Evolutionary conservation across 2,329 filamentous ascomycete species (phyloP), one percentile per base, ranked within the genome.

Genomic region (Cercospora brassicicola): DNA sequence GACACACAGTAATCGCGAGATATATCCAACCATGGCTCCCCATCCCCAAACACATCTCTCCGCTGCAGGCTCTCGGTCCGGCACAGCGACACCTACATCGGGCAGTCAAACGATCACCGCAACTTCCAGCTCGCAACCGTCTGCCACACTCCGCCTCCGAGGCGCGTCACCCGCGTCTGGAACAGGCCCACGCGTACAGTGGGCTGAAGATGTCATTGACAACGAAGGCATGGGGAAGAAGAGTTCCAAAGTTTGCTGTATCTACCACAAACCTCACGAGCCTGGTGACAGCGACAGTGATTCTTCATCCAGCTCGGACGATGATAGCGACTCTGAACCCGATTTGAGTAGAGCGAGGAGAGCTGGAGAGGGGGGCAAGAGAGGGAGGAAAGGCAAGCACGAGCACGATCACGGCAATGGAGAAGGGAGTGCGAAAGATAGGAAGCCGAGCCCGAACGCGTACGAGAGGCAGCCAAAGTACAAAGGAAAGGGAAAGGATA

Each of bases 241-340:
- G 83, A 94, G 89, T 72, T 96, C 92, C 18, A 99, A 99, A 88
- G 95, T 98, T n/a, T 99, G 95, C 86, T 99, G 95, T 80, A 99
- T 99, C 80, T 99, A 97, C 82, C 94, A 97, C 82, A 91, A 91
- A 69, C 90, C 93, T 6, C 91, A 90, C 73, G 87, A 85, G 10
- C 89, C 93, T 3, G 93, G 91, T 78, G 94, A 98, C 79, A 95
- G 91, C 33, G 93, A 90, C 72, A 88, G 89, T 72, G 88, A 90
- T 68, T 87, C 84, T 0, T 86, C 84, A 15, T 86, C 84, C 13
- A 89, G 88, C 7, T 83, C 83, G 6, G 84, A 85, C 33, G 78
- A 76, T 26, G 80, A 81, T 48, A 86, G 85, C 0, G 87, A 89
- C 68, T 86, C 85, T n/a, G 85, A 83, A 69, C 79, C 81, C 31